These are phyloP conservation scores for Bacidia gigantensis DNA, from an alignment of 495 filamentous ascomycete species.

Conservation along the genomic window DNA sequence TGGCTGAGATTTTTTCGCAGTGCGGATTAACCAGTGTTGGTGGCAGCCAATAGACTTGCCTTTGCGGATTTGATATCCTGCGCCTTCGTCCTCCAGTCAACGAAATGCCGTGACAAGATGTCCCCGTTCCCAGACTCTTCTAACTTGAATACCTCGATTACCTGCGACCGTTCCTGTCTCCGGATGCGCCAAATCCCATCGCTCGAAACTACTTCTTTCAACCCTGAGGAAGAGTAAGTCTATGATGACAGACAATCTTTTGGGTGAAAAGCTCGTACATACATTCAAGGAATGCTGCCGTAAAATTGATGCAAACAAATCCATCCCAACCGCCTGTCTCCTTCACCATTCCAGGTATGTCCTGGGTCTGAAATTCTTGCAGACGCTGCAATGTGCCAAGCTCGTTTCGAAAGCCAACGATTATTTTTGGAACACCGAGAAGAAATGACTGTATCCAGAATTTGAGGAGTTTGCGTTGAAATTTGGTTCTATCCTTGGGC, in stretches of 20 bases:
- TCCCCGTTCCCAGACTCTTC: slow-evolving; percentile 60
- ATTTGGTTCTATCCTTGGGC: slow-evolving; percentile 53
- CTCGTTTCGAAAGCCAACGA: slow-evolving; percentile 72
- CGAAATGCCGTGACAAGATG: slow-evolving; percentile 65
- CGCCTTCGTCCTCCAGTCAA: slow-evolving; percentile 46
- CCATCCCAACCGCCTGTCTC: slow-evolving; percentile 65
- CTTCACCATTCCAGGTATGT: slow-evolving; percentile 60
- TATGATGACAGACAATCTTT: not conserved
- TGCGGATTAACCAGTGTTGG: not conserved
- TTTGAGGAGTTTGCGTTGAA: slow-evolving; percentile 79
- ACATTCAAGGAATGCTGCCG: slow-evolving; percentile 64
- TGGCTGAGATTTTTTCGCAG: not conserved
- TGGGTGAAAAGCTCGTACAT: slow-evolving; percentile 11
- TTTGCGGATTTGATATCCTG: slow-evolving; percentile 2
- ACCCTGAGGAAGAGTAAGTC: slow-evolving; percentile 31
- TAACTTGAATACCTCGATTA: slow-evolving; percentile 57
- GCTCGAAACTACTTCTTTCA: slow-evolving; percentile 48
- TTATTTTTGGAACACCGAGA: slow-evolving; percentile 73
- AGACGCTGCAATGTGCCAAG: slow-evolving; percentile 56
- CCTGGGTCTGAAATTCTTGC: slow-evolving; percentile 63
- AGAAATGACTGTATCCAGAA: slow-evolving; percentile 97
- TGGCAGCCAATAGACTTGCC: not conserved
- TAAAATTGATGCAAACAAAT: slow-evolving; percentile 82
- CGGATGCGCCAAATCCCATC: slow-evolving; percentile 75
- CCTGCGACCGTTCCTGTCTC: slow-evolving; percentile 37